Evolutionary conservation across 2,329 filamentous ascomycete genomes (phyloP).

Genomic region (Calonectria naviculata): DNA sequence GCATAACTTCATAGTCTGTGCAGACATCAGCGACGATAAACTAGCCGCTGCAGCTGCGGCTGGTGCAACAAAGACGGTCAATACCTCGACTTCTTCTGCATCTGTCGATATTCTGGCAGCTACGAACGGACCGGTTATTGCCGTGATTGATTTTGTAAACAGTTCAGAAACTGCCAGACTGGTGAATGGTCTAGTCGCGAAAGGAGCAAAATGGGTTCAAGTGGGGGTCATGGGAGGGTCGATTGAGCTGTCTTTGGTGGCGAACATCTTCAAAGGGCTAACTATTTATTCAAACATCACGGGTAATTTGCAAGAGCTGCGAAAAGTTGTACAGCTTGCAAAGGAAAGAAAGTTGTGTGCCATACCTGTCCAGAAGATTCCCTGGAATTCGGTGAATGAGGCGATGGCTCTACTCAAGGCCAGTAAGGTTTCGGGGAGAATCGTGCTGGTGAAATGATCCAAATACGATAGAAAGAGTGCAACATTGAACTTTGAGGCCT

Average conservation of each 20-base stretch:
- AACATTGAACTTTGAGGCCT: too few relatives aligned
- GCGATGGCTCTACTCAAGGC: constrained; percentile 23
- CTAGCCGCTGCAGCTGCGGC: constrained; percentile 3
- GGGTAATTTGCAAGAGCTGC: constrained; percentile 15
- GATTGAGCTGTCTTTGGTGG: constrained; percentile 22
- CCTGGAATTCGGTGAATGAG: constrained; percentile 22
- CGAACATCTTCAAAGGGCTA: constrained; percentile 23
- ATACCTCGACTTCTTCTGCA: constrained; percentile 2
- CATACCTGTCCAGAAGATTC: constrained; percentile 14
- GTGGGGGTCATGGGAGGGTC: constrained; percentile 27
- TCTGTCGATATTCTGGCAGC: constrained; percentile 8
- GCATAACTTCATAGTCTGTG: constrained; percentile 16
- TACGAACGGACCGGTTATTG: constrained; percentile 18
- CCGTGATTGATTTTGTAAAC: constrained; percentile 23
- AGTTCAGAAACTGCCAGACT: constrained; percentile 12
- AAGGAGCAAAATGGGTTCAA: constrained; percentile 25
- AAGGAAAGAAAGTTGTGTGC: constrained; percentile 15
- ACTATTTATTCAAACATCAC: constrained; percentile 27
- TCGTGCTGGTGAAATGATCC: constrained; percentile 10
- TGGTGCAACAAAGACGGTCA: constrained; percentile 21
- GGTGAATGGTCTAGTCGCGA: constrained; percentile 11
- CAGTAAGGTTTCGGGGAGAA: constrained; percentile 10
- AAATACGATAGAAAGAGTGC: background rate
- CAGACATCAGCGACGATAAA: constrained; percentile 18
- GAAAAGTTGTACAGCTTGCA: constrained; percentile 10